Evolutionary conservation across 192 early-diverging fungal genomes (phyloP).

Genomic region (Coemansia biformis): DNA sequence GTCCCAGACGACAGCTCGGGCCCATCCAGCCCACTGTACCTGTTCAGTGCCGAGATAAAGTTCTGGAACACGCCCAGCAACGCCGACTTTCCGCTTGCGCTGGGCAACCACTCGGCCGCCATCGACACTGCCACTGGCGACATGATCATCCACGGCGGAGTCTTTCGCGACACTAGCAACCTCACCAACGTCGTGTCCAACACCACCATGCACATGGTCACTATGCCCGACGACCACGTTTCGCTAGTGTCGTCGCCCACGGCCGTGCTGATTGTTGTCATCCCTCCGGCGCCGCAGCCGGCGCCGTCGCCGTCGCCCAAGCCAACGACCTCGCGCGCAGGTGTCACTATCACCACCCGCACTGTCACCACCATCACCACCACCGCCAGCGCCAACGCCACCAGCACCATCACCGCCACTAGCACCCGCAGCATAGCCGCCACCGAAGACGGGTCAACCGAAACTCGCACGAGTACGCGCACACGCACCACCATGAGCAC

Average conservation of each 20-base stretch:
- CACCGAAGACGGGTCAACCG: no score
- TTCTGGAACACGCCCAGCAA: conserved; percentile 32
- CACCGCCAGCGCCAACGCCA: neutral
- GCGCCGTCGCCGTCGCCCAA: no score
- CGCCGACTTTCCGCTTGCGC: conserved; percentile 9
- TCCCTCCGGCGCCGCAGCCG: no score
- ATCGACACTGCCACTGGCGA: conserved; percentile 33
- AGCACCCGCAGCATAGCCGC: no score
- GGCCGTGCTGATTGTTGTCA: neutral
- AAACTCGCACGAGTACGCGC: no score
- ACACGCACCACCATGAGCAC: no score
- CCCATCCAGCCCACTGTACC: conserved; percentile 7
- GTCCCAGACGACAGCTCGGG: conserved; percentile 13
- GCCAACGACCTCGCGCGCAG: conserved; percentile 2
- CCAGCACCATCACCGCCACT: neutral
- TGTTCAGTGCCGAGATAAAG: conserved; percentile 40
- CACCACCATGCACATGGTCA: conserved; percentile 37
- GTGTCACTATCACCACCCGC: conserved; percentile 1
- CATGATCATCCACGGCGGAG: conserved; percentile 35
- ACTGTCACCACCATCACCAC: neutral
- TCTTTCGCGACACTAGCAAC: neutral
- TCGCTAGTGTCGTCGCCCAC: neutral
- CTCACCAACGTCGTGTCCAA: conserved; percentile 14
- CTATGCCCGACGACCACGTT: conserved; percentile 11
- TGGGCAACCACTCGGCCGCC: conserved; percentile 24